Evolutionary conservation across 2,329 filamentous ascomycete species (phyloP), one percentile per base, ranked within the genome.

Genomic region (Aureobasidium sp.): DNA sequence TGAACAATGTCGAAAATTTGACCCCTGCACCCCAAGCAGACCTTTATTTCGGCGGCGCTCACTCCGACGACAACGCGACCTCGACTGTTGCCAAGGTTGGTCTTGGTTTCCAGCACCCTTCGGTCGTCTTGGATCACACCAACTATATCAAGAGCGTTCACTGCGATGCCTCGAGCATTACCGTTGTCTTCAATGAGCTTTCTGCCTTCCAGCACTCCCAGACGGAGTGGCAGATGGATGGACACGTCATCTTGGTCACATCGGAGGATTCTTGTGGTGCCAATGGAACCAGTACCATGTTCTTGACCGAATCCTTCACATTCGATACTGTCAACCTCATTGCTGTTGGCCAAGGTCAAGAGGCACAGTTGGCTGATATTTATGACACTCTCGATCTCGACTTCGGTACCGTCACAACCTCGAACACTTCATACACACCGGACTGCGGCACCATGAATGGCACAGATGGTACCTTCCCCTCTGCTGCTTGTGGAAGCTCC

Each of bases 71-170:
- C 36, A 62, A 62, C 13, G 25, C 37, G 13, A 39, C 50, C 3
- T 36, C 49, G 9, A 58, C 51, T 3, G 37, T 54, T 16, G 60
- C 60, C 14, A 42, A 54, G 34, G 21, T 51, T 9, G 45, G 44
- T 25, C 50, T 63, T 44, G 61, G 55, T 16, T 64, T 63, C 50
- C 53, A 48, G 55, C 61, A 63, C 48, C 59, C 57, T 4, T 61
- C 63, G 3, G 57, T 64, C 34, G 63, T 64, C 3, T 37, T 64
- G 2, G 63, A 64, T 25, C 63, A 64, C 42, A 61, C 63, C 37
- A 55, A 42, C n/a, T 63, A 61, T 29, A 63, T 64, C 63, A 63
- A 47, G 3, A 47, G 42, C 8, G 58, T 63, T 7, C 58, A 59
- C 7, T 64, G 63, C 37, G 49, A 44, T 29, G 25, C 13, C 13